Conservation (phyloP, 306 rosid species). For the Fagus sylvatica region DNA sequence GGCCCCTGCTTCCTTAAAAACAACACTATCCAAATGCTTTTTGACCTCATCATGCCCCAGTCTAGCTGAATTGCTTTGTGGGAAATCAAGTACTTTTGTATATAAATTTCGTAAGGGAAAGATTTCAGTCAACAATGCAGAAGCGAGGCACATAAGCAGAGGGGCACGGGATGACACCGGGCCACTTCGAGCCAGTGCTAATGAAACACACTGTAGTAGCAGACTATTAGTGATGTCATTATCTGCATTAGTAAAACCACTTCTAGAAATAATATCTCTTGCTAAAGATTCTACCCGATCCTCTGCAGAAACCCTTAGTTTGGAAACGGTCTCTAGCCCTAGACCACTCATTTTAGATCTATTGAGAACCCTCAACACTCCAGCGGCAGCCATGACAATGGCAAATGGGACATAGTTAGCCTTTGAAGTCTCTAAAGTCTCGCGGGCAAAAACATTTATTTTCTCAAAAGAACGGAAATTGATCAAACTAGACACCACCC, state of each 20-base stretch:
- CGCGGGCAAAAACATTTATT: slow-evolving; percentile 29
- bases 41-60: slow-evolving; percentile 46
- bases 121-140: slow-evolving; percentile 66
- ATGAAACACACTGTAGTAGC: slow-evolving; percentile 61
- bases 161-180: slow-evolving; percentile 54
- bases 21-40: slow-evolving; percentile 58
- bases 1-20: slow-evolving; percentile 83
- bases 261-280: slow-evolving; percentile 40
- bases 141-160: slow-evolving; percentile 56
- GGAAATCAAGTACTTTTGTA: slow-evolving; percentile 37
- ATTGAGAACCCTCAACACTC: slow-evolving; percentile 59
- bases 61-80: slow-evolving; percentile 25
- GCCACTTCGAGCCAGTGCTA: slow-evolving; percentile 69
- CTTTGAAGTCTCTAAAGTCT: slow-evolving; percentile 45
- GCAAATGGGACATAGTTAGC: slow-evolving; percentile 53
- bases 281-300: slow-evolving; percentile 52
- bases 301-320: slow-evolving; percentile 50
- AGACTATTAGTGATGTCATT: slow-evolving; percentile 39
- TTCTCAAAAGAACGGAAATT: slow-evolving; percentile 48
- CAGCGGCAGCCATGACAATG: slow-evolving; percentile 77
- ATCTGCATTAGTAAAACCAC: slow-evolving; percentile 14
- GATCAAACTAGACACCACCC: slow-evolving; percentile 62
- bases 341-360: slow-evolving; percentile 37
- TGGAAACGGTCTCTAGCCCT: slow-evolving; percentile 37
- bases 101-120: slow-evolving; percentile 69